Percentiles rank a stretch among this genome's conserved stretches.
phyloP scores from a whole-genome alignment of 371 early-diverging fungal species.

The Lichtheimia ornata region DNA sequence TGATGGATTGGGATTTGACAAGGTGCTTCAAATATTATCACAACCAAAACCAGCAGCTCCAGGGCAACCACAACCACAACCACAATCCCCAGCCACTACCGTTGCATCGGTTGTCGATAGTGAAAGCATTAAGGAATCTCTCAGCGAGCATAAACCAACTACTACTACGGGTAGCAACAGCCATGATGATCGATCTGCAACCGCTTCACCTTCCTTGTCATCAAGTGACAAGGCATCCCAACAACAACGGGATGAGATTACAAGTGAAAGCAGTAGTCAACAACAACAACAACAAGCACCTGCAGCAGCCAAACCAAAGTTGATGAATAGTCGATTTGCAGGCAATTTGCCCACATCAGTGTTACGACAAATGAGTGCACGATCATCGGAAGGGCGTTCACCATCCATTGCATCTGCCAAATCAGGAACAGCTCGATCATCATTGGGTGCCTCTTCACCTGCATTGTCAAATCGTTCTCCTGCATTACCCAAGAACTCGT shows the following conservation, averaged over 20 bases:
- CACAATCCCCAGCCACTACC: too few relatives aligned
- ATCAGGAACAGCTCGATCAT: conserved; percentile 14
- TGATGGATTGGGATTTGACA: conserved; percentile 61
- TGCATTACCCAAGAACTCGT: conserved; percentile 14
- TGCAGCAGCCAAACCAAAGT: conserved; percentile 17
- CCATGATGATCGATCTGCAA: too few relatives aligned
- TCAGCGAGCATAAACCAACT: too few relatives aligned
- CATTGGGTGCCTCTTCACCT: conserved; percentile 10
- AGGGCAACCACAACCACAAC: neutral
- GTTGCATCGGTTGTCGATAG: too few relatives aligned
- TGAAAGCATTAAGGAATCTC: too few relatives aligned
- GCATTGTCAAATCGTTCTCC: conserved; percentile 21
- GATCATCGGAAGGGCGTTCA: conserved; percentile 43
- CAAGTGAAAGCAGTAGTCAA: conserved; percentile 1
- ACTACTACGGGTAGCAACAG: too few relatives aligned
- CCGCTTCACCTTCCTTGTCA: neutral
- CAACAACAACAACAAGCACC: conserved; percentile 10
- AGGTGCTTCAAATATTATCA: conserved; percentile 61
- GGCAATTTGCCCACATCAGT: conserved; percentile 70
- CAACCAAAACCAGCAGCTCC: conserved; percentile 41
- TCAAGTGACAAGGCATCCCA: conserved; percentile 7
- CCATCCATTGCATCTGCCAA: conserved; percentile 32
- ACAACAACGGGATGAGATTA: neutral
- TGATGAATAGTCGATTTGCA: conserved; percentile 50
- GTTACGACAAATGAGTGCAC: conserved; percentile 65